phyloP scores from a whole-genome alignment of 768 basidiomycete species.

The Infundibulicybe gibba region DNA sequence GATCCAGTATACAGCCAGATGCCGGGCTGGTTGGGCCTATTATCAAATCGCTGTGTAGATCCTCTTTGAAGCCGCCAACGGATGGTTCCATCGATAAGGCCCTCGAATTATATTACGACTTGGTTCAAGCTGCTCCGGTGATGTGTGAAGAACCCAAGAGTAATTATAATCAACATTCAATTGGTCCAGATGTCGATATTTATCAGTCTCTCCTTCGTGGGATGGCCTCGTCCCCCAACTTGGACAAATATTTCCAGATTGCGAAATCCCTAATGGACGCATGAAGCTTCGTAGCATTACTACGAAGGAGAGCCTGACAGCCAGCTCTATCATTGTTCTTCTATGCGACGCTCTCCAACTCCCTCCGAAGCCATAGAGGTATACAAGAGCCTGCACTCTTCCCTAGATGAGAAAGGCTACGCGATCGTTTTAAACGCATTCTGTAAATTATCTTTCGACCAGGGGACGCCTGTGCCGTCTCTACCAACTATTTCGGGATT shows the following conservation, averaged over 20 bases:
- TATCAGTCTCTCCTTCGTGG: slow-evolving; percentile 53
- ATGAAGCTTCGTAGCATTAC: slow-evolving; percentile 54
- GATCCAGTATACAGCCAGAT: slow-evolving; percentile 42
- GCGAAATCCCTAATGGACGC: slow-evolving; percentile 51
- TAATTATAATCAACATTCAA: slow-evolving; percentile 25
- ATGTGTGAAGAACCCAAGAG: slow-evolving; percentile 12
- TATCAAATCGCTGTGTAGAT: slow-evolving; percentile 45
- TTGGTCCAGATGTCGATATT: slow-evolving; percentile 46
- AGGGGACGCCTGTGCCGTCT: slow-evolving; percentile 35
- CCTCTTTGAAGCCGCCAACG: slow-evolving; percentile 26
- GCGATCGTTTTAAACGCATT: slow-evolving; percentile 61
- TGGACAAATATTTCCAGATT: slow-evolving; percentile 43
- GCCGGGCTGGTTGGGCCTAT: slow-evolving; percentile 52
- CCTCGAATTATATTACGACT: slow-evolving; percentile 47
- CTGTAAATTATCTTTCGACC: slow-evolving; percentile 50
- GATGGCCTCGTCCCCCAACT: slow-evolving; percentile 37
- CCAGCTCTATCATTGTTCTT: slow-evolving; percentile 54
- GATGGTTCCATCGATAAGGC: slow-evolving; percentile 50
- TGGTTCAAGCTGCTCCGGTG: slow-evolving; percentile 29
- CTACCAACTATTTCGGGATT: slow-evolving; percentile 68
- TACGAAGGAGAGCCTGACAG: slow-evolving; percentile 36
- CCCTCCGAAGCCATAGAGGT: slow-evolving; percentile 59
- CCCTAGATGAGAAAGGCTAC: slow-evolving; percentile 59
- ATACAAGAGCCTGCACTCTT: slow-evolving; percentile 43
- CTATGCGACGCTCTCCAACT: slow-evolving; percentile 60